Evolutionary conservation across 2,329 filamentous ascomycete species (phyloP).

Genomic region (Zalaria obscura): DNA sequence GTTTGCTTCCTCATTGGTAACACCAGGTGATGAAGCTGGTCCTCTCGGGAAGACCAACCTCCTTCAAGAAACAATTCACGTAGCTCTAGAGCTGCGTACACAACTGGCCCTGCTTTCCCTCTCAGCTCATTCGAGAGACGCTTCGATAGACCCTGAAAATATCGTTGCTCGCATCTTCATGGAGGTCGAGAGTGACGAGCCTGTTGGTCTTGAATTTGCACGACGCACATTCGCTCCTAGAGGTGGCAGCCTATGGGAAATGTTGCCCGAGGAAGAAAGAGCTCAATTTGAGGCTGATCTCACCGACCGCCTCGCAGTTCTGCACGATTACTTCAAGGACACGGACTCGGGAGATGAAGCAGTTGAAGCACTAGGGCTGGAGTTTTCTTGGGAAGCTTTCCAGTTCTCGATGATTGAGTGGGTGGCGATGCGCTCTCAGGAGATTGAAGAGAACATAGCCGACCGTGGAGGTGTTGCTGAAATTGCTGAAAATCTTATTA

Average conservation of each 20-base stretch:
- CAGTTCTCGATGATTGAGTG: constrained; percentile 31
- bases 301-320: neutral
- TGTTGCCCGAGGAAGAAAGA: neutral
- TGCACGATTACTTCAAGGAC: neutral
- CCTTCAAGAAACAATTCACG: constrained; percentile 27
- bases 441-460: constrained; percentile 30
- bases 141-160: too few relatives aligned
- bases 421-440: constrained; percentile 27
- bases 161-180: too few relatives aligned
- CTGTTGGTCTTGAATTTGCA: too few relatives aligned
- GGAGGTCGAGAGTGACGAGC: too few relatives aligned
- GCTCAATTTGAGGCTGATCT: neutral
- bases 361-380: constrained; percentile 26
- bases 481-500: constrained; percentile 20
- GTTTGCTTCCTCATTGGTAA: constrained; percentile 12
- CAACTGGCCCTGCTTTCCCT: constrained; percentile 19
- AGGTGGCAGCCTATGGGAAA: neutral
- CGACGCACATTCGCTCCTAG: too few relatives aligned
- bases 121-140: neutral
- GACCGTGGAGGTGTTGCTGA: constrained; percentile 27
- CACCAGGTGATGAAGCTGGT: constrained; percentile 21
- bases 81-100: constrained; percentile 40
- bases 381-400: constrained; percentile 38
- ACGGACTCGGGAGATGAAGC: neutral
- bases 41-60: constrained; percentile 11